A percentile compares a stretch with the other conserved stretches of the same genome.
phyloP scores from a whole-genome alignment of 2,329 filamentous ascomycete genomes.

The Allantophomopsis lycopodina region DNA sequence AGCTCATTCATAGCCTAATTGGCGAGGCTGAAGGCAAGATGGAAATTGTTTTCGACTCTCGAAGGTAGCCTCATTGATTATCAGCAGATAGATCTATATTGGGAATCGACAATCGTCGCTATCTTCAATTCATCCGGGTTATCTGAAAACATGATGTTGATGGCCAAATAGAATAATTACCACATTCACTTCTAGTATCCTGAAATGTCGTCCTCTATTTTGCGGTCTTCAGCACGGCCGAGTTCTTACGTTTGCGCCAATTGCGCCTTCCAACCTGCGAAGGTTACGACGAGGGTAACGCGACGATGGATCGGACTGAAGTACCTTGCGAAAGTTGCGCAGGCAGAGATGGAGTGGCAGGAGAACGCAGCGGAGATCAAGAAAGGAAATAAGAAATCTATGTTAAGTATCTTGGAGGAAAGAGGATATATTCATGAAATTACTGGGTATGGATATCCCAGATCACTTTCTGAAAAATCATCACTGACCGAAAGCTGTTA shows the following conservation, averaged over 20 bases:
- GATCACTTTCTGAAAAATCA: constrained; percentile 1
- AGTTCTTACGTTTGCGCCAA: constrained; percentile 15
- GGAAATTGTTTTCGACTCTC: no score
- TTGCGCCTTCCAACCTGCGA: constrained; percentile 12
- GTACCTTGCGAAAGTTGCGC: constrained; percentile 20
- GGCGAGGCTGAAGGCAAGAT: no score
- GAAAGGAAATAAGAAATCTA: constrained; percentile 32
- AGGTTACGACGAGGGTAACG: constrained; percentile 3
- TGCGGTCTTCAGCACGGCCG: constrained; percentile 10
- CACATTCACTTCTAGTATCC: no score
- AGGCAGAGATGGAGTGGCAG: constrained; percentile 28
- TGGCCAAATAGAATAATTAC: no score
- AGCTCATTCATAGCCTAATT: no score
- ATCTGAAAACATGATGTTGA: no score
- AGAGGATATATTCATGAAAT: constrained; percentile 62
- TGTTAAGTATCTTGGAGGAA: constrained; percentile 54
- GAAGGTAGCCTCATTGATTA: no score
- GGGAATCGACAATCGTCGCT: no score
- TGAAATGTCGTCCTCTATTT: constrained; percentile 7
- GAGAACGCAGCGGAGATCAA: constrained; percentile 30
- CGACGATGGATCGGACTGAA: constrained; percentile 15
- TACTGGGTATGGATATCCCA: constrained; percentile 43
- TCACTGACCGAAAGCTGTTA: constrained; percentile 8
- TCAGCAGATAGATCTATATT: no score
- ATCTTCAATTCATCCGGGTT: no score